Percentiles rank a stretch among this genome's conserved stretches.
phyloP scores from a whole-genome alignment of 768 basidiomycete species.

The Podaxis sp. region DNA sequence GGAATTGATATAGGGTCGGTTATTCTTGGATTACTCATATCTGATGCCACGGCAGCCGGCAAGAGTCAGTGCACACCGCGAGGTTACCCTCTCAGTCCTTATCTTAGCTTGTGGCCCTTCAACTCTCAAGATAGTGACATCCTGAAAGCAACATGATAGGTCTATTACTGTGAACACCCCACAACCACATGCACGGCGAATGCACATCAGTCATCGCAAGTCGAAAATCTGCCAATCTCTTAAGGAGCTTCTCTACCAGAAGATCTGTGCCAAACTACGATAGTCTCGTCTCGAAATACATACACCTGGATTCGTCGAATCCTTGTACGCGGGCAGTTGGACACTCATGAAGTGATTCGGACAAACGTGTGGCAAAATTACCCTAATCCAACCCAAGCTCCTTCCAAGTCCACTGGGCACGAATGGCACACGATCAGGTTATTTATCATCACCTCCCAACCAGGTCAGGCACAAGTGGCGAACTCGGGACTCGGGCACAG shows the following conservation, averaged over 20 bases:
- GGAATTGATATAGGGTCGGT: background rate
- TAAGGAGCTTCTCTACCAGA: background rate
- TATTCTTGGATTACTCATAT: background rate
- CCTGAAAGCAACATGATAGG: background rate
- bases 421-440: no score
- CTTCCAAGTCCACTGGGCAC: no score
- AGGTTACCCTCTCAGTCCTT: background rate
- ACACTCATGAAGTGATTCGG: background rate
- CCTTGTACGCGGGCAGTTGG: background rate
- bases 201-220: background rate
- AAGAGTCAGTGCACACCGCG: background rate
- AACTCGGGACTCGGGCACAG: no score
- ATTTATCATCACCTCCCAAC: no score
- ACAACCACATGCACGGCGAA: background rate
- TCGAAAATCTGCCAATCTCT: background rate
- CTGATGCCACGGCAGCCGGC: background rate
- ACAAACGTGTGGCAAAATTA: no score
- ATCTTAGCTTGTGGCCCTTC: no score
- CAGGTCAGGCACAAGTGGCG: no score
- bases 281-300: background rate
- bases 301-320: background rate
- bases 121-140: no score
- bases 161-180: background rate
- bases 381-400: no score
- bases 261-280: background rate